Evolutionary conservation across 2,329 filamentous ascomycete genomes (phyloP).

Genomic region (Fusarium xylarioides): DNA sequence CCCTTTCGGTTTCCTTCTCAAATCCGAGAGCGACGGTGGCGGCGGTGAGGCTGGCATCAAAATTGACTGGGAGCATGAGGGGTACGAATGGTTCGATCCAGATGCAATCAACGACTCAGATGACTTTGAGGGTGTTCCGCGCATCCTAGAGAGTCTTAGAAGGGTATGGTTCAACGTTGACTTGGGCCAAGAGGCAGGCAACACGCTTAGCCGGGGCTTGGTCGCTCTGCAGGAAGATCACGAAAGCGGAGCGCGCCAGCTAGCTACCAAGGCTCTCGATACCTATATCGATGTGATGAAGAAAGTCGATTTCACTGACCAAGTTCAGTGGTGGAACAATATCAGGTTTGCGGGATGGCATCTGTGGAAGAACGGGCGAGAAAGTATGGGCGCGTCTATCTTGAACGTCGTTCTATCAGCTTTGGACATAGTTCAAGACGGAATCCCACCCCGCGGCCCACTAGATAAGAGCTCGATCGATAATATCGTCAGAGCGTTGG

Average conservation of each 20-base stretch:
- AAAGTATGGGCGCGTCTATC: slow-evolving; percentile 72
- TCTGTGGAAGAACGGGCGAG: slow-evolving; percentile 71
- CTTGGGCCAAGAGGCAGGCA: slow-evolving; percentile 56
- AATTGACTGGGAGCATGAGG: slow-evolving; percentile 71
- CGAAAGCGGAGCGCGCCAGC: slow-evolving; percentile 65
- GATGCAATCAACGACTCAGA: slow-evolving; percentile 57
- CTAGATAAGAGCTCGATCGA: slow-evolving; percentile 16
- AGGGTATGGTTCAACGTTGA: slow-evolving; percentile 68
- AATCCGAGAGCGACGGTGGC: slow-evolving; percentile 36
- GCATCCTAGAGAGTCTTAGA: slow-evolving; percentile 64
- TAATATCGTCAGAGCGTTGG: slow-evolving; percentile 31
- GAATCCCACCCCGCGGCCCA: slow-evolving; percentile 25
- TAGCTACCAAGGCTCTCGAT: slow-evolving; percentile 63
- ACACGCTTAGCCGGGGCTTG: slow-evolving; percentile 57
- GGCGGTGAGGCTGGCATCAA: slow-evolving; percentile 57
- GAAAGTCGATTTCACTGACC: slow-evolving; percentile 41
- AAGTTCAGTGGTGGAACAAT: slow-evolving; percentile 62
- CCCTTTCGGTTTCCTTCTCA: slow-evolving; percentile 68
- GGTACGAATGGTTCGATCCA: slow-evolving; percentile 66
- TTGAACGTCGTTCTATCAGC: slow-evolving; percentile 58
- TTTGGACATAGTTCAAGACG: slow-evolving; percentile 52
- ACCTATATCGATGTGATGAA: slow-evolving; percentile 58
- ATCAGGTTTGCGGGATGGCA: slow-evolving; percentile 69
- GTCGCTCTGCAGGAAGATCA: slow-evolving; percentile 63
- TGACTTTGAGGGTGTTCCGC: slow-evolving; percentile 63